phyloP scores from a whole-genome alignment of 257 asterid genomes.

The Solanum pennellii region DNA sequence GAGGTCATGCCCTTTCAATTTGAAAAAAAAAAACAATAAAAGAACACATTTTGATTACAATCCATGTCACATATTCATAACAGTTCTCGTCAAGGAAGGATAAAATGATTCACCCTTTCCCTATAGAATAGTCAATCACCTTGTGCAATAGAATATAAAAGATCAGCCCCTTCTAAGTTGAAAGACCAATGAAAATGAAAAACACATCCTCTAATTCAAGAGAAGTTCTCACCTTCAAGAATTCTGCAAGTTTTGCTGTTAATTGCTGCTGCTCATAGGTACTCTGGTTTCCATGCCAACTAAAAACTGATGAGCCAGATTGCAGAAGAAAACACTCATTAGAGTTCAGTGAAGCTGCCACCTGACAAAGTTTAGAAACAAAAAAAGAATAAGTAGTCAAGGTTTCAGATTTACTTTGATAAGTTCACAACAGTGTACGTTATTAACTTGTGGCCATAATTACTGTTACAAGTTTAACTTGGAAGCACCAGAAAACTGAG shows the following conservation, averaged over 20 bases:
- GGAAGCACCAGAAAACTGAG: not conserved
- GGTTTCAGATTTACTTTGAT: not conserved
- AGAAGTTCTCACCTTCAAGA: constrained; percentile 56
- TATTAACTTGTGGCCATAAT: not conserved
- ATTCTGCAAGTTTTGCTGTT: constrained; percentile 65
- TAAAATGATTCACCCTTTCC: not conserved
- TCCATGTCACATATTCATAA: not conserved
- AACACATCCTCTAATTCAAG: not conserved
- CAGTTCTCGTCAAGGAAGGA: not conserved
- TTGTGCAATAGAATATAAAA: not conserved
- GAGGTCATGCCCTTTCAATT: not conserved
- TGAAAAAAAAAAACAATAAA: not conserved
- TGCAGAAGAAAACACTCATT: constrained; percentile 86
- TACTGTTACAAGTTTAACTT: not conserved
- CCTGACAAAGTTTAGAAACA: constrained; percentile 29
- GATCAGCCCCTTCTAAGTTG: not conserved
- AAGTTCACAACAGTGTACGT: not conserved
- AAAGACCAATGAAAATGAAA: not conserved
- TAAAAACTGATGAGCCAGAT: constrained; percentile 67
- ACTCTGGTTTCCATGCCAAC: constrained; percentile 88
- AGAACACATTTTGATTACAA: not conserved
- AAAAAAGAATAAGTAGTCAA: not conserved
- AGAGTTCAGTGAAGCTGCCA: constrained; percentile 68
- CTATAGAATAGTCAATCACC: not conserved
- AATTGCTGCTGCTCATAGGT: constrained; percentile 87